These are phyloP conservation scores for Orbilia oligospora DNA, from an alignment of 2,329 filamentous ascomycete genomes.

Conservation along the genomic window DNA sequence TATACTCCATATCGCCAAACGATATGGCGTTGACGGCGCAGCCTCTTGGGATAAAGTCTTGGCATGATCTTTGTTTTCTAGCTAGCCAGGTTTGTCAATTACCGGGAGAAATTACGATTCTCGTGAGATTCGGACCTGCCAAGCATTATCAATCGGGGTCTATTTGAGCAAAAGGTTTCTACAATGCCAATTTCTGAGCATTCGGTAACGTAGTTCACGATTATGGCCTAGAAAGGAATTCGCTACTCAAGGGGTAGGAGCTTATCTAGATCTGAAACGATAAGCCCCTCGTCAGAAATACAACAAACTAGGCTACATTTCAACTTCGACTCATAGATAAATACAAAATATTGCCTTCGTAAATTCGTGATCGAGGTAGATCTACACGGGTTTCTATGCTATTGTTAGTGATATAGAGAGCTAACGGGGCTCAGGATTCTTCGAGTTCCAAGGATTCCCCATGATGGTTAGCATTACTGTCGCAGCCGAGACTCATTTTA, in stretches of 20 bases:
- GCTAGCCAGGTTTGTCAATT: background rate
- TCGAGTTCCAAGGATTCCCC: background rate
- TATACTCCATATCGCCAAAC: background rate
- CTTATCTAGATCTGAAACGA: slow-evolving; percentile 31
- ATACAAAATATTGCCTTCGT: background rate
- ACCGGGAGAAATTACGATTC: slow-evolving; percentile 6
- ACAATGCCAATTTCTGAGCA: slow-evolving; percentile 9
- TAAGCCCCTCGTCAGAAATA: background rate
- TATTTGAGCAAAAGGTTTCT: background rate
- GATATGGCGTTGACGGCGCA: background rate
- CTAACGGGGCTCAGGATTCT: background rate
- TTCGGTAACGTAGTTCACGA: background rate
- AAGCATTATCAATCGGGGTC: background rate
- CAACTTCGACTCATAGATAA: background rate
- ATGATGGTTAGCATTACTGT: background rate
- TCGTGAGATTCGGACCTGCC: background rate
- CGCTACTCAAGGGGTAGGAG: slow-evolving; percentile 24
- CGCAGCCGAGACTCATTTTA: background rate
- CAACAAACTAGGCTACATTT: background rate
- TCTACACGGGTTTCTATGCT: background rate
- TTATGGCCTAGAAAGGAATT: slow-evolving; percentile 11
- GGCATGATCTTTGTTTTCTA: slow-evolving; percentile 1
- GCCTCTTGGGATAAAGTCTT: background rate
- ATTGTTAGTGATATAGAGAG: background rate
- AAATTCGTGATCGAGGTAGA: background rate